phyloP scores from a whole-genome alignment of 345 rosid genomes.

The Gossypium turneri region DNA sequence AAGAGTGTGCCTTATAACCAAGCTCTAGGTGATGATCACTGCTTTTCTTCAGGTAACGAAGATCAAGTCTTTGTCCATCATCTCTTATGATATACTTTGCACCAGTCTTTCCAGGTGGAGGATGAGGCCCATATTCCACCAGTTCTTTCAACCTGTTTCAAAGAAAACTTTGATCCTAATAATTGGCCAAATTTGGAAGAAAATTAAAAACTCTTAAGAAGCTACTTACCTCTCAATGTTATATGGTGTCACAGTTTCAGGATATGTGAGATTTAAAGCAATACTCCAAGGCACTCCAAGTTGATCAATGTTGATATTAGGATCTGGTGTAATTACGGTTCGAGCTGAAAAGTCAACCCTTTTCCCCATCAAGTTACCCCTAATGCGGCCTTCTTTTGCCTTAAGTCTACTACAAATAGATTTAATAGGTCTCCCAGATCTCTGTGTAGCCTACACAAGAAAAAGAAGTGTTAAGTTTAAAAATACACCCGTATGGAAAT shows the following conservation, averaged over 20 bases:
- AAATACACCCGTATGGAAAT: not conserved
- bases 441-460: conserved; percentile 75
- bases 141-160: conserved; percentile 77
- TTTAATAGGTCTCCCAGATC: conserved; percentile 95
- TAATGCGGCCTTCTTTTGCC: conserved; percentile 96
- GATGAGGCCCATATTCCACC: conserved; percentile 95
- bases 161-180: not conserved
- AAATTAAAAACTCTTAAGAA: not conserved
- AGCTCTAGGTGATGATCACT: conserved; percentile 97
- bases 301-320: conserved; percentile 85
- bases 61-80: conserved; percentile 97
- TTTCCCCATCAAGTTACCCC: conserved; percentile 97
- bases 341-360: conserved; percentile 96
- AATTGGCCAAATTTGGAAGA: not conserved
- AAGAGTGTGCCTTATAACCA: conserved; percentile 65
- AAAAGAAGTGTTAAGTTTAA: conserved; percentile 5
- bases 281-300: conserved; percentile 98
- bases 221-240: conserved; percentile 73
- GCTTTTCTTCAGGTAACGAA: conserved; percentile 95
- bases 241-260: conserved; percentile 93
- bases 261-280: conserved; percentile 89
- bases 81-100: conserved; percentile 95
- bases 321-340: conserved; percentile 96
- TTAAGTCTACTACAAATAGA: conserved; percentile 93
- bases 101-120: conserved; percentile 95